phyloP scores from a whole-genome alignment of 768 basidiomycete species.

The Exsudoporus frostii region DNA sequence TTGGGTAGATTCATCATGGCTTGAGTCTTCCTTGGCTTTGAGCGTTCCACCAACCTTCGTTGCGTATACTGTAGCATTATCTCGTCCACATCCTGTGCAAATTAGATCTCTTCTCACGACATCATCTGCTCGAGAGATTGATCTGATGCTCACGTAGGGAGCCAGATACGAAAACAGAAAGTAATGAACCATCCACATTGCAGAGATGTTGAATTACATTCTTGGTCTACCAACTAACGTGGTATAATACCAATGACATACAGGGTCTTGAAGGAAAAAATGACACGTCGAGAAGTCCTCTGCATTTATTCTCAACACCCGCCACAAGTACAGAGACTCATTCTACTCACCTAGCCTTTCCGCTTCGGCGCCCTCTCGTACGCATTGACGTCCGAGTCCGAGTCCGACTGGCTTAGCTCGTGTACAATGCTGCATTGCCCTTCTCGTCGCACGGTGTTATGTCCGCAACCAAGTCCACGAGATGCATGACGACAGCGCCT shows the following conservation, averaged over 20 bases:
- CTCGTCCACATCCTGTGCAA: background rate
- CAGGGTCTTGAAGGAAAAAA: background rate
- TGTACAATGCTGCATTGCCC: slow-evolving; percentile 14
- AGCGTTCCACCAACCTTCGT: background rate
- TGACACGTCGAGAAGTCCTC: background rate
- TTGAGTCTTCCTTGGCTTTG: background rate
- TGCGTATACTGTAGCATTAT: too few relatives aligned
- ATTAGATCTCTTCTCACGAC: background rate
- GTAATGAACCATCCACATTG: background rate
- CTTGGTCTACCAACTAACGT: background rate
- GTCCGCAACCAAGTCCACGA: background rate
- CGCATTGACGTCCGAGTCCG: slow-evolving; percentile 40
- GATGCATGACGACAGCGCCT: slow-evolving; percentile 3
- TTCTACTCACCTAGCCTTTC: slow-evolving; percentile 10
- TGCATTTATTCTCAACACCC: background rate
- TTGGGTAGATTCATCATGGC: background rate
- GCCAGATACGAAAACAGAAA: background rate
- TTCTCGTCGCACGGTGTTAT: slow-evolving; percentile 5
- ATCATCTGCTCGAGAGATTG: background rate
- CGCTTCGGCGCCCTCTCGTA: slow-evolving; percentile 44
- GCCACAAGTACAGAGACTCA: background rate
- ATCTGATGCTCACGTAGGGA: background rate
- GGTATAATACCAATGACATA: background rate
- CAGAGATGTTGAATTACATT: background rate
- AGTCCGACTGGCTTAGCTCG: slow-evolving; percentile 11